Percentiles rank a stretch among this genome's conserved stretches.
These are phyloP conservation scores for Beauveria varroae DNA, from an alignment of 2,329 filamentous ascomycete species.

Conservation along the genomic window DNA sequence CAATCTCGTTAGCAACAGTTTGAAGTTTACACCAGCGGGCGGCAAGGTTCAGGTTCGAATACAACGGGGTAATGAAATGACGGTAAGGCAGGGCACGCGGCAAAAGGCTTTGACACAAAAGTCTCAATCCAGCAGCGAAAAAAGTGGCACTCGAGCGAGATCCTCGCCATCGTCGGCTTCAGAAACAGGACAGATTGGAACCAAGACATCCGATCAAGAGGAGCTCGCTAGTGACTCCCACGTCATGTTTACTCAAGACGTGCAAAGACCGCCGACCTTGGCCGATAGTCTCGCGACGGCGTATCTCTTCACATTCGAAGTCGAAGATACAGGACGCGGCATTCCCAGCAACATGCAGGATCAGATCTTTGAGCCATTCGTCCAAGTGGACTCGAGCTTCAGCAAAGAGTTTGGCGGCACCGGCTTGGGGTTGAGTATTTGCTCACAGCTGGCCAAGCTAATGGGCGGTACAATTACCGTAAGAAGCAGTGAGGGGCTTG, in stretches of 20 bases:
- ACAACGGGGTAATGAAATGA: slow-evolving; percentile 56
- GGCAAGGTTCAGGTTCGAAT: slow-evolving; percentile 73
- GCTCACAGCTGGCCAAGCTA: slow-evolving; percentile 72
- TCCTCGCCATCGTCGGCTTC: no score
- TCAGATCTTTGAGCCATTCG: slow-evolving; percentile 87
- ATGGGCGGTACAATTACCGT: slow-evolving; percentile 75
- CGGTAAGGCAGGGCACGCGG: not conserved
- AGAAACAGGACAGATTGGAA: no score
- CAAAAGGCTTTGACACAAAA: not conserved
- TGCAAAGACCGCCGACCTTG: not conserved
- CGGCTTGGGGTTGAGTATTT: slow-evolving; percentile 81
- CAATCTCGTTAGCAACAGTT: slow-evolving; percentile 82
- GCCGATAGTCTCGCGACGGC: slow-evolving; percentile 47
- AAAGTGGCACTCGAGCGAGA: not conserved
- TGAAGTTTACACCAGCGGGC: slow-evolving; percentile 79
- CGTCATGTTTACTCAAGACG: not conserved
- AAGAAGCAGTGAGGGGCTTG: slow-evolving; percentile 62
- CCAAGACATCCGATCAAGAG: no score
- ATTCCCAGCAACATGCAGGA: slow-evolving; percentile 72
- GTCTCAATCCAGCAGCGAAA: not conserved
- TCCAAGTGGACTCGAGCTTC: slow-evolving; percentile 82
- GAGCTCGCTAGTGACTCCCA: not conserved
- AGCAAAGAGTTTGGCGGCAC: slow-evolving; percentile 89
- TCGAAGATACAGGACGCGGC: slow-evolving; percentile 80
- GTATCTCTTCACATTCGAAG: slow-evolving; percentile 79